Evolutionary conservation across 2,329 filamentous ascomycete species (phyloP), one percentile per base, ranked within the genome.

Genomic region (Neofusicoccum cordaticola): DNA sequence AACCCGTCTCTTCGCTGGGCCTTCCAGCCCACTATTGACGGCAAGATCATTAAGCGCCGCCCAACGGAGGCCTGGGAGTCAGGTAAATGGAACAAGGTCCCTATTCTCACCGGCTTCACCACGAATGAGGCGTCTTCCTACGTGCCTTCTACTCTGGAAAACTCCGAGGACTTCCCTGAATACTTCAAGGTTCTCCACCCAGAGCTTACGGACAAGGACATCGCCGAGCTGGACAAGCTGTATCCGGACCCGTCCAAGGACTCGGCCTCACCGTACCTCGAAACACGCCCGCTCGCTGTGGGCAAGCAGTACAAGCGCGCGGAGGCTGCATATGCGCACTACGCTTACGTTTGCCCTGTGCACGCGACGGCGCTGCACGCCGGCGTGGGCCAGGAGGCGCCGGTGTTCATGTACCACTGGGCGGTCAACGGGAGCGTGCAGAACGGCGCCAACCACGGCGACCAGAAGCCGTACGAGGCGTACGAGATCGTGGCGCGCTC

Each of bases 11-110:
- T 82, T 0, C 73, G 79, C 34, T 84, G 81, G 81, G 81, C 90
- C 0, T 92, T 90, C 77, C 89, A 91, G 69, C 89, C 89, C 7
- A 85, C 88, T 41, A 84, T 91, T 64, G 88, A 90, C 70, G 83
- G 83, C 3, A 82, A 84, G 12, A 74, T 88, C 13, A 86, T 91
- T 62, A 80, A 82, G 2, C 79, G 82, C 31, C 76, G 83, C 11
- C 88, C 89, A 2, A 79, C 89, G 12, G 78, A 81, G n/a, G 81
- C 83, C n/a, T 89, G 86, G 86, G 73, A 79, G 31, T 77, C 81
- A 0, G 79, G 82, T 0, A 74, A 78, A 15, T 85, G 82, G 72
- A 80, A 88, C 68, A 81, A 81, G 67, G 79, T 88, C 7, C 86
- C 87, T 7, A 82, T 92, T 56, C 77, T 92, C 56, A 90, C 88